A percentile compares a stretch with the other conserved stretches of the same genome.
phyloP scores from a whole-genome alignment of 108 stramenopile genomes.

The Skeletonema tropicum region DNA sequence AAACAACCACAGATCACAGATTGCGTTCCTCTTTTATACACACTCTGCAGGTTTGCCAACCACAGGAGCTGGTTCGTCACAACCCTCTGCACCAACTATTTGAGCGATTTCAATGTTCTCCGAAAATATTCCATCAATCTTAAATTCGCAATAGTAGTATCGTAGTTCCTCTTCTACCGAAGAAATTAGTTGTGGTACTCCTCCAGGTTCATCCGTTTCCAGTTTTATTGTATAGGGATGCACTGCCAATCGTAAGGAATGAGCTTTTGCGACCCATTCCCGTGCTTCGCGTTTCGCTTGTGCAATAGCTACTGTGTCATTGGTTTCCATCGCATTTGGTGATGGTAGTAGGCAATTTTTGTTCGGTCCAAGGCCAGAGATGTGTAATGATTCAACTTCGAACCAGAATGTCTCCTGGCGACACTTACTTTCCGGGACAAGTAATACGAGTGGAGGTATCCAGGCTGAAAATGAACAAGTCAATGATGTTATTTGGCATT shows the following conservation, averaged over 20 bases:
- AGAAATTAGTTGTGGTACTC: constrained; percentile 26
- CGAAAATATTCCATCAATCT: constrained; percentile 54
- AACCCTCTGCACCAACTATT: constrained; percentile 28
- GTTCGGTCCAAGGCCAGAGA: constrained; percentile 49
- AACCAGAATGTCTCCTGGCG: constrained; percentile 49
- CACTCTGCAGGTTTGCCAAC: constrained; percentile 5
- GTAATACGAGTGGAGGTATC: constrained; percentile 43
- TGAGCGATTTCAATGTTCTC: constrained; percentile 50
- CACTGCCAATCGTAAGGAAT: constrained; percentile 46
- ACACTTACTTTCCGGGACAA: constrained; percentile 21
- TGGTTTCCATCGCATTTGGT: background rate
- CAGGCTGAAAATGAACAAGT: constrained; percentile 13
- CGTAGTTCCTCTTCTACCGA: constrained; percentile 49
- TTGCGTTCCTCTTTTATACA: constrained; percentile 24
- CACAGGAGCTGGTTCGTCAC: background rate
- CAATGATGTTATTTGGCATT: too few species aligned
- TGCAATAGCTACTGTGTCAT: constrained; percentile 8
- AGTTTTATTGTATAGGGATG: constrained; percentile 58
- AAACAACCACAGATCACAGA: constrained; percentile 38
- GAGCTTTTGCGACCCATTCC: constrained; percentile 39
- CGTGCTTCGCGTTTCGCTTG: constrained; percentile 21
- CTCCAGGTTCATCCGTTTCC: constrained; percentile 27
- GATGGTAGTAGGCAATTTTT: constrained; percentile 55
- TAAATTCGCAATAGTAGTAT: constrained; percentile 51
- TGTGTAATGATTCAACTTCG: constrained; percentile 30